Conservation (phyloP, 371 early-diverging fungal species). For the Synchytrium microbalum region DNA sequence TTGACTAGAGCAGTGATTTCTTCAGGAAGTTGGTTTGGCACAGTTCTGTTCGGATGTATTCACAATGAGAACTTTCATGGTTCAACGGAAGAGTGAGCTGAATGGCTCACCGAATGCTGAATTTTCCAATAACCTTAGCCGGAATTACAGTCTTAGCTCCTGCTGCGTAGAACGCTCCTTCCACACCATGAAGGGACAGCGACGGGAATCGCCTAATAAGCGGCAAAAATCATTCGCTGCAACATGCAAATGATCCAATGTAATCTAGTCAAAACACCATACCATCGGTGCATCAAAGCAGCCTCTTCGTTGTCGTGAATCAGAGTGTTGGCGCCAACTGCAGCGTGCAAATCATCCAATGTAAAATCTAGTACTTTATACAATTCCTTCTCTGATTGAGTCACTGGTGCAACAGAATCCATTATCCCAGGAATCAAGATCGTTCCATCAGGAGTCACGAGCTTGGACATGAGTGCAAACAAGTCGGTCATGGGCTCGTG, state of each 20-base stretch:
- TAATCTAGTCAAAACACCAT: not conserved
- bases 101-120: slow-evolving; percentile 65
- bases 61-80: slow-evolving; percentile 28
- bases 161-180: slow-evolving; percentile 90
- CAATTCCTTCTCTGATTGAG: slow-evolving; percentile 69
- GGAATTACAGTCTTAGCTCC: slow-evolving; percentile 97
- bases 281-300: slow-evolving; percentile 57
- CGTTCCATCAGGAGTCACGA: slow-evolving; percentile 78
- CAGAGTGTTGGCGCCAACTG: slow-evolving; percentile 69
- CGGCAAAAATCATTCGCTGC: not conserved
- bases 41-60: slow-evolving; percentile 21
- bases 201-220: slow-evolving; percentile 84
- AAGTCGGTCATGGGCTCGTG: slow-evolving; percentile 97
- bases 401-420: slow-evolving; percentile 81
- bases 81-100: slow-evolving; percentile 25
- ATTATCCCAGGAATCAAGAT: slow-evolving; percentile 89
- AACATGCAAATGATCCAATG: slow-evolving; percentile 36
- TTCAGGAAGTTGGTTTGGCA: slow-evolving; percentile 82
- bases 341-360: slow-evolving; percentile 67
- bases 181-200: slow-evolving; percentile 91
- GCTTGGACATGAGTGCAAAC: slow-evolving; percentile 68
- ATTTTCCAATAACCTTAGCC: slow-evolving; percentile 91
- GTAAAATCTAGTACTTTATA: slow-evolving; percentile 78
- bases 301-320: slow-evolving; percentile 66
- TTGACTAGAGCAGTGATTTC: slow-evolving; percentile 65